phyloP scores from a whole-genome alignment of 345 rosid genomes.

The Clausena lansium region DNA sequence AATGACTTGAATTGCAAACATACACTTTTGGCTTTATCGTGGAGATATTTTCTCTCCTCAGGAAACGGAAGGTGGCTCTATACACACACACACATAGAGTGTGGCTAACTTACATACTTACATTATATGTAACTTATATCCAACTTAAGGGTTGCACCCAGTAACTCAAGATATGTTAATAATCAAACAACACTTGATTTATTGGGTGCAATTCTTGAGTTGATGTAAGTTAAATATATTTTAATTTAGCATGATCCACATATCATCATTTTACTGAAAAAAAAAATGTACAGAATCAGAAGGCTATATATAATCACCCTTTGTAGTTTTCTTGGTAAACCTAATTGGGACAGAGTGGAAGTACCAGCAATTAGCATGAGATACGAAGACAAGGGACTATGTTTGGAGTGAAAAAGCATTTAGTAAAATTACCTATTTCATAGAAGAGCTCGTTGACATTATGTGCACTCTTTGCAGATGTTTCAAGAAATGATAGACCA shows the following conservation, averaged over 20 bases:
- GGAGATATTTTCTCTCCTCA: not conserved
- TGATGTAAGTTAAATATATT: too few relatives aligned
- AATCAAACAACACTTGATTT: too few relatives aligned
- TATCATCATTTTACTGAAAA: too few relatives aligned
- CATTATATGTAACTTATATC: too few relatives aligned
- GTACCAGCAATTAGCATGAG: slow-evolving; percentile 3
- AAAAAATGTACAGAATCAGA: not conserved
- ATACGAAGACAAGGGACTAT: not conserved
- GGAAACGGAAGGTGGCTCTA: not conserved
- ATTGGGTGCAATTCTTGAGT: too few relatives aligned
- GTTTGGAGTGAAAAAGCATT: not conserved
- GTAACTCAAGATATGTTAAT: too few relatives aligned
- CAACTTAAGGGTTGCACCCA: too few relatives aligned
- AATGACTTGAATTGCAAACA: not conserved
- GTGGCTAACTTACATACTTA: too few relatives aligned
- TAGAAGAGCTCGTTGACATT: slow-evolving; percentile 77
- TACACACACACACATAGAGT: too few relatives aligned
- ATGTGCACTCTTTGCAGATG: slow-evolving; percentile 70
- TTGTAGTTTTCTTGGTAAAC: not conserved
- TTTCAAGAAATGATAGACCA: slow-evolving; percentile 63
- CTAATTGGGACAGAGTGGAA: not conserved
- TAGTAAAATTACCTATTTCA: slow-evolving; percentile 51
- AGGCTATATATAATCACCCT: not conserved
- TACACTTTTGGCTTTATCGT: not conserved
- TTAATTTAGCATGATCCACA: too few relatives aligned